Conservation (phyloP, 1,284 basidiomycete species). For the Xerocomus nothofagi region DNA sequence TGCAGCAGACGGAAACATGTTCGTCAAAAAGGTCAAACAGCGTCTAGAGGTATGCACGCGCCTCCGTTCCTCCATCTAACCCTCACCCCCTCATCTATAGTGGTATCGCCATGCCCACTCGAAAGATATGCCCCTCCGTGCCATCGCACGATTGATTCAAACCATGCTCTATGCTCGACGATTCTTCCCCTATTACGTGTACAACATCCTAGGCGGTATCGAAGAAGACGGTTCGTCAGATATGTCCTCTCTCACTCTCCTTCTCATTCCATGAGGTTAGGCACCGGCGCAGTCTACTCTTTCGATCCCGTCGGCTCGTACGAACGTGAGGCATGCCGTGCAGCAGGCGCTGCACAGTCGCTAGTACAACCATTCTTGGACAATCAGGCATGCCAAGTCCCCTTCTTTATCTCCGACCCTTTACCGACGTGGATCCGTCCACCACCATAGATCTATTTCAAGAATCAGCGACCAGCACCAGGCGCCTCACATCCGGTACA, state of each 20-base stretch:
- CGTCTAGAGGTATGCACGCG: slow-evolving; percentile 73
- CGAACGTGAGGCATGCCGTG: slow-evolving; percentile 92
- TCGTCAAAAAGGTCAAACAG: slow-evolving; percentile 93
- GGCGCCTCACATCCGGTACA: slow-evolving; percentile 75
- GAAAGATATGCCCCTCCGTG: slow-evolving; percentile 89
- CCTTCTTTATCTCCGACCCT: slow-evolving; percentile 40
- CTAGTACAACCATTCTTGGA: slow-evolving; percentile 95
- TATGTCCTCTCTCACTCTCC: slow-evolving; percentile 5
- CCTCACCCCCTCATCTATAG: slow-evolving; percentile 41
- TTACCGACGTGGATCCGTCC: slow-evolving; percentile 46
- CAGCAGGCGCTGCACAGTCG: slow-evolving; percentile 87
- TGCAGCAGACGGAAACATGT: slow-evolving; percentile 93
- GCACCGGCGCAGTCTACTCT: slow-evolving; percentile 92
- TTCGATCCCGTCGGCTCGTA: slow-evolving; percentile 97
- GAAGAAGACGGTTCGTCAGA: slow-evolving; percentile 83
- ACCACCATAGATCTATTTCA: slow-evolving; percentile 83
- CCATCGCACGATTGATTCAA: slow-evolving; percentile 92
- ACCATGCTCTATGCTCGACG: slow-evolving; percentile 93
- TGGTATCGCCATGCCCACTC: slow-evolving; percentile 95
- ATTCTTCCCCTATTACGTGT: slow-evolving; percentile 96
- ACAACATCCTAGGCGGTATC: slow-evolving; percentile 92
- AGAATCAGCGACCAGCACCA: slow-evolving; percentile 78
- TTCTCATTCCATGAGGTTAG: slow-evolving; percentile 41
- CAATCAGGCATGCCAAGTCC: slow-evolving; percentile 71
- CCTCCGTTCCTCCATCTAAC: slow-evolving; percentile 2